Base-by-base conservation (phyloP, 75 land plant species). In the Adiantum capillusveneris region DNA sequence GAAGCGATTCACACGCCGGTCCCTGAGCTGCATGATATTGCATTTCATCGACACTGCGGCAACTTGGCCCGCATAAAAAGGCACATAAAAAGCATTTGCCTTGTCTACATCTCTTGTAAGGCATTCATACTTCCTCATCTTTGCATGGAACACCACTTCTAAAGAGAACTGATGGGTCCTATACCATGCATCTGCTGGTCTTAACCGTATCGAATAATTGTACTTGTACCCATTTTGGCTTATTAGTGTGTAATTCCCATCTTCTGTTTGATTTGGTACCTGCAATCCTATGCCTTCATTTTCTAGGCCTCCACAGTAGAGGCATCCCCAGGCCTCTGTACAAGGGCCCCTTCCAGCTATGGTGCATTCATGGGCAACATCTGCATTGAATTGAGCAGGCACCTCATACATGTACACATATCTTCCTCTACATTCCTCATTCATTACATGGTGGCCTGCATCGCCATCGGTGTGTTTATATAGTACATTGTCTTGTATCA, bases 21-120 rank as follows among this genome's bases (percentile, higher is more conserved):
- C 86, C 17, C 57, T 27, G 60, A 85, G 61, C 29, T 79, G 57
- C 25, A 86, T 56, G 50, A 90, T 55, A 24, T 17, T n/a, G 17
- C 29, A 55, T 6, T 24, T 30, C 31, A 25, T 55, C 57, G 60
- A 1, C 90, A 86, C 50, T 2, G 0, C 64, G 1, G 16, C 21
- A 27, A 46, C 51, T 19, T 3, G 6, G 57, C 39, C 3, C 14
- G 29, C 29, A 11, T 9, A 88, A 53, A 64, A 45, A n/a, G 64
- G 64, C 31, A 62, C 64, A 20, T 62, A 62, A 20, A 62, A 19
- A 7, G 30, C 16, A 25, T 46, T 25, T 17, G 64, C 64, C 13
- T n/a, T 6, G 30, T 20, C 59, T 17, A 27, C 41, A 19, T 44
- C 50, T 2, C 21, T 27, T 30, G 64, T 62, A 11, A 62, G 28